Evolutionary conservation across 805 yeast species (phyloP).

Genomic region (Candida vartiovaarae): DNA sequence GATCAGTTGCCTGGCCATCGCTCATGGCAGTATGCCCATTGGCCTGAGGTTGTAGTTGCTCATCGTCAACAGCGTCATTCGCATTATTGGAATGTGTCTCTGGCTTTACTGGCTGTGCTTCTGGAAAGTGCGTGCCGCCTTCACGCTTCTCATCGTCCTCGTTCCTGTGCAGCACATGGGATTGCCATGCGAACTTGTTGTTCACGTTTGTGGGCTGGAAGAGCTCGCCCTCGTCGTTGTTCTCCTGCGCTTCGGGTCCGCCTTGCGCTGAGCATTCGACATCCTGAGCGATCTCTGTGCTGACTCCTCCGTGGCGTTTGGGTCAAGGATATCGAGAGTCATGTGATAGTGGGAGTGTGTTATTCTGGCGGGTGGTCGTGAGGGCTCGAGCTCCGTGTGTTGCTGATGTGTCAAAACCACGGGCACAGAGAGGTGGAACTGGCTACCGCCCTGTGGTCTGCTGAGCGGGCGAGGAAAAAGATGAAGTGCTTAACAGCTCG

Average conservation of each 20-base stretch:
- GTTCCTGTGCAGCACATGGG: constrained; percentile 7
- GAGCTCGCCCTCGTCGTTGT: constrained; percentile 7
- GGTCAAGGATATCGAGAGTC: not conserved
- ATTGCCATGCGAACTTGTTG: constrained; percentile 8
- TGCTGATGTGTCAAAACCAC: too few relatives aligned
- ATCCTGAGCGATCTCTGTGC: too few relatives aligned
- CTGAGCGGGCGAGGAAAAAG: too few relatives aligned
- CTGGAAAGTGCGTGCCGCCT: not conserved
- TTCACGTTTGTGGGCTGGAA: constrained; percentile 10
- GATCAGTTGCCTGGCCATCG: not conserved
- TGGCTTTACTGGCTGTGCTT: not conserved
- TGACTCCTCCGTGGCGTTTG: not conserved
- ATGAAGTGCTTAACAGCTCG: too few relatives aligned
- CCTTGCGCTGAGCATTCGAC: too few relatives aligned
- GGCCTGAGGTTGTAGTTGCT: not conserved
- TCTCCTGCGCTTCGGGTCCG: too few relatives aligned
- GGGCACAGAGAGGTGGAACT: too few relatives aligned
- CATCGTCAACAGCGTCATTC: not conserved
- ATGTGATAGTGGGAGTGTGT: not conserved
- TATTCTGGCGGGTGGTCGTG: too few relatives aligned
- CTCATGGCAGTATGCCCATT: not conserved
- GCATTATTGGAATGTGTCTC: too few relatives aligned
- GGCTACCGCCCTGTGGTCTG: too few relatives aligned
- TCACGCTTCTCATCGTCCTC: constrained; percentile 8
- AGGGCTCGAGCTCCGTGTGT: too few relatives aligned